Evolutionary conservation across 495 filamentous ascomycete genomes (phyloP).

Genomic region (Amphirosellinia nigrospora): DNA sequence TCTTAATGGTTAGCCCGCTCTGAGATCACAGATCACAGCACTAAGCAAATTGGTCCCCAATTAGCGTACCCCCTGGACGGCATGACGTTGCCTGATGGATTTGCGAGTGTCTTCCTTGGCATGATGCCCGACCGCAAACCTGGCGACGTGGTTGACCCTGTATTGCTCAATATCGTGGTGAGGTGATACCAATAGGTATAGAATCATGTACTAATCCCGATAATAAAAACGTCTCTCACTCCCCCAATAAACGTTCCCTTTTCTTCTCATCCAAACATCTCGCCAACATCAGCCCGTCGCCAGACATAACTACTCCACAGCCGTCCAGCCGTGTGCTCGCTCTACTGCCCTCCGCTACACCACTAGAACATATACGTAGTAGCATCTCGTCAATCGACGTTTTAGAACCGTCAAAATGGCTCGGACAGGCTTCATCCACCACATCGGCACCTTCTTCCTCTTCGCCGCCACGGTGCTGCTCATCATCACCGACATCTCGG

Average conservation of each 20-base stretch:
- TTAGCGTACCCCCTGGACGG: slow-evolving; percentile 2
- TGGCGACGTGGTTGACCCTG: slow-evolving; percentile 12
- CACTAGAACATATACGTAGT: background rate
- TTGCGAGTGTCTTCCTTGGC: background rate
- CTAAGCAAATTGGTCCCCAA: slow-evolving; percentile 13
- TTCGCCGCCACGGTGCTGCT: slow-evolving; percentile 60
- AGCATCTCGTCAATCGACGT: background rate
- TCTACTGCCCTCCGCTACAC: background rate
- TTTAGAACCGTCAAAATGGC: slow-evolving; percentile 41
- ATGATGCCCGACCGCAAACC: slow-evolving; percentile 1
- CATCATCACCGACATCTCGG: slow-evolving; percentile 63
- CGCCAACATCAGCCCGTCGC: background rate
- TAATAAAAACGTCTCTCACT: background rate
- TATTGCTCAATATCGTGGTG: slow-evolving; percentile 4
- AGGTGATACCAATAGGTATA: background rate
- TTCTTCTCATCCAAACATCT: background rate
- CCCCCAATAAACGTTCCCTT: background rate
- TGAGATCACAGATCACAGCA: slow-evolving; percentile 15
- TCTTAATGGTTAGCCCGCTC: background rate
- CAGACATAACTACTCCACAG: background rate
- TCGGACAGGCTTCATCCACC: slow-evolving; percentile 59
- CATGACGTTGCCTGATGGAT: slow-evolving; percentile 23
- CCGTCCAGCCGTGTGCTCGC: slow-evolving; percentile 13
- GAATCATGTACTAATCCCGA: background rate
- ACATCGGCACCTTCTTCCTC: slow-evolving; percentile 65